Evolutionary conservation across 1,139 yeast genomes (phyloP).

Genomic region (Sugiyamaella neomexicana): DNA sequence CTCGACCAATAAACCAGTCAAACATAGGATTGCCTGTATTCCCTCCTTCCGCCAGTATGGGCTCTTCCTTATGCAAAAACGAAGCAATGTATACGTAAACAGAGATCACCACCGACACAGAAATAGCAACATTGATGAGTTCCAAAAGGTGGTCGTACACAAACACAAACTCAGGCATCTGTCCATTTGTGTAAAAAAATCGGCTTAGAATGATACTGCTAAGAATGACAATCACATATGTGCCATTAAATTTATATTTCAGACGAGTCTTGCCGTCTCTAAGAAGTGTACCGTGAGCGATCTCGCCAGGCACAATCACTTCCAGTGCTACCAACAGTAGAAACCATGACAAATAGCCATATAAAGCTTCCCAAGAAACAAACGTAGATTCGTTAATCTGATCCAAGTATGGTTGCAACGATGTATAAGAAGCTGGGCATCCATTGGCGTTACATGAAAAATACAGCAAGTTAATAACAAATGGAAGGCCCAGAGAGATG

Average conservation of each 20-base stretch:
- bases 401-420: conserved; percentile 39
- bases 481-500: conserved; percentile 68
- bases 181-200: conserved; percentile 50
- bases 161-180: conserved; percentile 76
- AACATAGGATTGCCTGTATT: conserved; percentile 73
- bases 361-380: conserved; percentile 51
- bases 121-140: conserved; percentile 60
- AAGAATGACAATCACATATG: conserved; percentile 53
- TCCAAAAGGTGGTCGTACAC: conserved; percentile 68
- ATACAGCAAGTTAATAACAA: conserved; percentile 58
- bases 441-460: conserved; percentile 45
- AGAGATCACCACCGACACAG: conserved; percentile 66
- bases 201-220: conserved; percentile 53
- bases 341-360: conserved; percentile 75
- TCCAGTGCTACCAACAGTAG: conserved; percentile 63
- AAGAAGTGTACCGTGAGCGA: conserved; percentile 62
- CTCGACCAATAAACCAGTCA: conserved; percentile 98
- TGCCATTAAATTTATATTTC: conserved; percentile 80
- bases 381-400: conserved; percentile 26
- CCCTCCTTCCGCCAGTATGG: conserved; percentile 82
- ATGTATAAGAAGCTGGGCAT: conserved; percentile 37
- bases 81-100: conserved; percentile 65
- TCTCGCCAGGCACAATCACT: conserved; percentile 68
- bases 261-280: conserved; percentile 69
- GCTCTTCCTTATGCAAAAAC: conserved; percentile 61